These are phyloP conservation scores for Chlamydomonas sphaeroides DNA, from an alignment of 139 green algal genomes.

Conservation along the genomic window DNA sequence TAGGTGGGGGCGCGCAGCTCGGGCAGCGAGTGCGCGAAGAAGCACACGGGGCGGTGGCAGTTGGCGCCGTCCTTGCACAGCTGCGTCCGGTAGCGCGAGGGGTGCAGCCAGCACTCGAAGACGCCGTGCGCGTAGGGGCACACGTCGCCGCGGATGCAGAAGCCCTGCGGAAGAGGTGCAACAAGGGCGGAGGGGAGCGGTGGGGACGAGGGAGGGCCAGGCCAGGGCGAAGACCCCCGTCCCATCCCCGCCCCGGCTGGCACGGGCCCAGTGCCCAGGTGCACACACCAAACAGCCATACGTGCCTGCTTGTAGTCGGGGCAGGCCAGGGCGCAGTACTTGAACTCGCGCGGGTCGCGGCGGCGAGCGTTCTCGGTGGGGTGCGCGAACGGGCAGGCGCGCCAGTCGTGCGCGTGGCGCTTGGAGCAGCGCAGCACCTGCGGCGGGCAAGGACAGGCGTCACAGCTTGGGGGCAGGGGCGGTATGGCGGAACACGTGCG, in stretches of 20 bases:
- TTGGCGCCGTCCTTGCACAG: constrained; percentile 86
- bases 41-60: constrained; percentile 85
- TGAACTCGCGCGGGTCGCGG: constrained; percentile 87
- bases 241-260: too few relatives aligned
- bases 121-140: constrained; percentile 91
- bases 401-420: constrained; percentile 95
- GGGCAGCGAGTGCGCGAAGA: constrained; percentile 84
- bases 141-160: constrained; percentile 75
- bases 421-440: constrained; percentile 85
- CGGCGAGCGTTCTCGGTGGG: constrained; percentile 95
- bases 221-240: too few relatives aligned
- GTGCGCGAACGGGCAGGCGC: constrained; percentile 96
- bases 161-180: too few relatives aligned
- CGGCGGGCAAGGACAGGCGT: neutral
- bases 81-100: constrained; percentile 85
- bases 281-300: too few relatives aligned
- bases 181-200: neutral
- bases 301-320: constrained; percentile 95
- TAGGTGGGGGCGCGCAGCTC: constrained; percentile 77
- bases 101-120: constrained; percentile 95
- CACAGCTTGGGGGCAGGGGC: too few relatives aligned
- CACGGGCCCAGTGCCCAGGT: too few relatives aligned
- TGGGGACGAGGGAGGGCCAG: too few relatives aligned
- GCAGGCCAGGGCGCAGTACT: constrained; percentile 91
- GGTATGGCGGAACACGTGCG: too few relatives aligned